These are phyloP conservation scores for Trichomonas gallinae DNA, from an alignment of 208 protist genomes.

Conservation along the genomic window DNA sequence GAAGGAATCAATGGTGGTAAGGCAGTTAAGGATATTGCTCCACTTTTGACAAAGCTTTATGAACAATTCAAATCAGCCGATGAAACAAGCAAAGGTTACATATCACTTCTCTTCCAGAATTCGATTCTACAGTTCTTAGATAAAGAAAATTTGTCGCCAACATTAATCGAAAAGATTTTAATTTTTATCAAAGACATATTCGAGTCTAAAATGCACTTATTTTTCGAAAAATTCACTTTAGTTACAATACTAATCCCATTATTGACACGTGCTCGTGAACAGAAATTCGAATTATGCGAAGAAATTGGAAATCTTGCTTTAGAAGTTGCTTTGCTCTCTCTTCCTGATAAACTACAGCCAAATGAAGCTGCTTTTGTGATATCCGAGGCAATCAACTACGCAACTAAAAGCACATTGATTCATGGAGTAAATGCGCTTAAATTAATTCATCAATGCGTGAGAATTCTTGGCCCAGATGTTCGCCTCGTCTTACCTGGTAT, in stretches of 20 bases:
- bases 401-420: not conserved
- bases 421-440: not conserved
- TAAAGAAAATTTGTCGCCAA: not conserved
- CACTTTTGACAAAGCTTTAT: not conserved
- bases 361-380: not conserved
- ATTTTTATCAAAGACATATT: not conserved
- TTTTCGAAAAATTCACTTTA: not conserved
- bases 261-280: not conserved
- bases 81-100: not conserved
- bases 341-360: not conserved
- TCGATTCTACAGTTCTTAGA: not conserved
- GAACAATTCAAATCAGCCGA: not conserved
- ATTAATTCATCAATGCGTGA: not conserved
- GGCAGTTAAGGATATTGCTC: not conserved
- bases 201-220: not conserved
- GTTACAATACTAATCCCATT: not conserved
- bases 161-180: constrained; percentile 1
- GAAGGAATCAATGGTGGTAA: not conserved
- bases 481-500: not conserved
- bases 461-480: not conserved
- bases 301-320: not conserved
- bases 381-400: not conserved
- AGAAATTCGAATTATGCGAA: not conserved
- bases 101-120: constrained; percentile 7
- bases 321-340: not conserved